Conservation (phyloP, 225 moss, liverwort and hornwort genomes). For the Physcomitrium patens region DNA sequence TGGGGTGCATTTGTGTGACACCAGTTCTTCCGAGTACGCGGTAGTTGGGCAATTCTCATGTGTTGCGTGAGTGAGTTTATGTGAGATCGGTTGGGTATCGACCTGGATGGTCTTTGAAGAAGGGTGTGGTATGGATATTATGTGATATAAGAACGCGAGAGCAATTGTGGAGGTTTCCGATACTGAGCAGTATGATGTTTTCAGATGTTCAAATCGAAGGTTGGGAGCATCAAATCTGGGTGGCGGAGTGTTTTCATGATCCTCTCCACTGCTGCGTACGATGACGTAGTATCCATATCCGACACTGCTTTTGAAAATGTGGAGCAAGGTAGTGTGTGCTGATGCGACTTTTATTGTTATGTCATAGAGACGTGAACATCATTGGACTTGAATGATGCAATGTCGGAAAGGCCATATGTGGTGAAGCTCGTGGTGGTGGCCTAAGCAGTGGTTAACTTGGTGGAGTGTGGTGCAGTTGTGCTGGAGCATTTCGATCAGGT, state of each 20-base stretch:
- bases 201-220: conserved; percentile 90
- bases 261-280: conserved; percentile 78
- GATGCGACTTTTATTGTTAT: neutral
- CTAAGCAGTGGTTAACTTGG: conserved; percentile 7
- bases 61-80: neutral
- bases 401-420: neutral
- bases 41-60: neutral
- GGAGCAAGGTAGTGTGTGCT: conserved; percentile 64
- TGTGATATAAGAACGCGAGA: neutral
- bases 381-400: neutral
- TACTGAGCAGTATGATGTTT: neutral
- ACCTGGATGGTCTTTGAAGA: neutral
- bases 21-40: conserved; percentile 2
- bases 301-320: conserved; percentile 88
- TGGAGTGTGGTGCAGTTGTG: conserved; percentile 59
- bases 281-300: conserved; percentile 70
- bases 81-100: neutral
- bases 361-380: neutral
- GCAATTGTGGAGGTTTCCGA: neutral
- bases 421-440: neutral
- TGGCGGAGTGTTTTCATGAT: conserved; percentile 94
- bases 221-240: conserved; percentile 85
- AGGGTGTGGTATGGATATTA: neutral
- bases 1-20: neutral
- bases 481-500: conserved; percentile 95